A percentile compares a stretch with the other conserved stretches of the same genome.
phyloP scores from a whole-genome alignment of 1,139 yeast genomes.

The Pichia sp. region DNA sequence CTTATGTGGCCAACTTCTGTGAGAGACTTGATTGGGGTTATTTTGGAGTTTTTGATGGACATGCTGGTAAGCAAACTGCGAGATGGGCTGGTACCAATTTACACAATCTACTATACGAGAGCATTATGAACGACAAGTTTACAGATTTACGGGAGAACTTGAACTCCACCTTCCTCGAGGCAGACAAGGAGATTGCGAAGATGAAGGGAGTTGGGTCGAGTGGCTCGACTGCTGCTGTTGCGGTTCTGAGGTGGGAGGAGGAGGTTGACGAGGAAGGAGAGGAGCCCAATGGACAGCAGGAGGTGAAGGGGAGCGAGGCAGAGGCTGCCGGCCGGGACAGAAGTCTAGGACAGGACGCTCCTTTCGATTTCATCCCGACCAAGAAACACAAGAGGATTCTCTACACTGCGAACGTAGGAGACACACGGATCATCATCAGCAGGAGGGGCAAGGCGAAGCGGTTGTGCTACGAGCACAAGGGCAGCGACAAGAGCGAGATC shows the following conservation, averaged over 20 bases:
- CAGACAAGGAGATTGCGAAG: constrained; percentile 64
- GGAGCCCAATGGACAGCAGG: background rate
- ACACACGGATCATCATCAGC: constrained; percentile 75
- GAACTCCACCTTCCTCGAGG: constrained; percentile 60
- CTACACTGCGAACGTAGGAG: constrained; percentile 95
- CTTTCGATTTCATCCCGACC: constrained; percentile 46
- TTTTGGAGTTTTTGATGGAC: constrained; percentile 96
- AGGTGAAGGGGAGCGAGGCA: background rate
- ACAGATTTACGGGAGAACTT: constrained; percentile 53
- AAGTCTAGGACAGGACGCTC: constrained; percentile 10
- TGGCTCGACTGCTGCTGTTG: constrained; percentile 96
- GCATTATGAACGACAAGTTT: constrained; percentile 37
- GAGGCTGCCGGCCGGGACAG: constrained; percentile 7
- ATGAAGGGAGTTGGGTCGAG: constrained; percentile 56
- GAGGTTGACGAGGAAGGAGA: constrained; percentile 32
- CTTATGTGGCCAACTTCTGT: constrained; percentile 87
- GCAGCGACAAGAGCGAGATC: constrained; percentile 74
- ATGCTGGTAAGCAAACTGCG: constrained; percentile 92
- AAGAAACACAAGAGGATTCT: constrained; percentile 61
- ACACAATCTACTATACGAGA: constrained; percentile 60
- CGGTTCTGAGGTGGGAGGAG: constrained; percentile 82
- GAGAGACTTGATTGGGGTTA: constrained; percentile 90
- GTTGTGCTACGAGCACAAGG: constrained; percentile 90
- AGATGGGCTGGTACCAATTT: constrained; percentile 92
- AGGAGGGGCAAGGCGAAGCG: constrained; percentile 72